A percentile compares a stretch with the other conserved stretches of the same genome.
These are phyloP conservation scores for Cochlearia excelsa DNA, from an alignment of 345 rosid species.

Conservation along the genomic window DNA sequence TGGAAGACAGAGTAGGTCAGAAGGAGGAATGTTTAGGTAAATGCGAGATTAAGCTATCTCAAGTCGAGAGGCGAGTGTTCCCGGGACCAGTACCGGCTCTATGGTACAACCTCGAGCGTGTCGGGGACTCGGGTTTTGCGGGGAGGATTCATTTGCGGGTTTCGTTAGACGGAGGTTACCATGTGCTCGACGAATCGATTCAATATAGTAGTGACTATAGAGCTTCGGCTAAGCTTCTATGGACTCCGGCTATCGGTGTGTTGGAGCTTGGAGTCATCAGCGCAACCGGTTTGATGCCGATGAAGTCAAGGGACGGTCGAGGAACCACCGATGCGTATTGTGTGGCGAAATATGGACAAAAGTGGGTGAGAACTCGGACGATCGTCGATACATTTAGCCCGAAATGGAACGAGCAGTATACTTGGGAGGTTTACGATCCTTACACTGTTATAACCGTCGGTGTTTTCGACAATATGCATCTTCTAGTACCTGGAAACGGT, in stretches of 20 bases:
- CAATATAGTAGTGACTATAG: slow-evolving; percentile 54
- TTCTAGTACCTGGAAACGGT: slow-evolving; percentile 24
- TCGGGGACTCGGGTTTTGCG: slow-evolving; percentile 30
- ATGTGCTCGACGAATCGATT: slow-evolving; percentile 51
- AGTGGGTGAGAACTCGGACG: slow-evolving; percentile 52
- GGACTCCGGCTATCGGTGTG: slow-evolving; percentile 44
- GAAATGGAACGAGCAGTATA: slow-evolving; percentile 52
- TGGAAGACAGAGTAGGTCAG: slow-evolving; percentile 35
- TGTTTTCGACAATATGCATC: slow-evolving; percentile 44
- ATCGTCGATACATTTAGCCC: slow-evolving; percentile 44
- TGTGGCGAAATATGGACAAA: slow-evolving; percentile 49
- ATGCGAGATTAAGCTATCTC: slow-evolving; percentile 41
- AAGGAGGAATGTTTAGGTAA: slow-evolving; percentile 44
- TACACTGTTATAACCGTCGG: slow-evolving; percentile 45
- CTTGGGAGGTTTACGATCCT: slow-evolving; percentile 62
- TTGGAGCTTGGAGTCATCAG: slow-evolving; percentile 54
- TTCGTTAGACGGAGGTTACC: slow-evolving; percentile 54
- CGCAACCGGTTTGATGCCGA: slow-evolving; percentile 45
- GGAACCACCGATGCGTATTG: slow-evolving; percentile 52
- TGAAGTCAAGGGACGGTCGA: slow-evolving; percentile 44
- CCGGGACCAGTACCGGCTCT: slow-evolving; percentile 31
- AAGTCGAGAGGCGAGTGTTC: slow-evolving; percentile 42
- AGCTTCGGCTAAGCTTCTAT: slow-evolving; percentile 42
- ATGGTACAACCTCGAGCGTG: slow-evolving; percentile 44
- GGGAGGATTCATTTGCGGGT: slow-evolving; percentile 51